Base-by-base conservation (phyloP, 1,284 basidiomycete species). In the Pseudozyma flocculosa region DNA sequence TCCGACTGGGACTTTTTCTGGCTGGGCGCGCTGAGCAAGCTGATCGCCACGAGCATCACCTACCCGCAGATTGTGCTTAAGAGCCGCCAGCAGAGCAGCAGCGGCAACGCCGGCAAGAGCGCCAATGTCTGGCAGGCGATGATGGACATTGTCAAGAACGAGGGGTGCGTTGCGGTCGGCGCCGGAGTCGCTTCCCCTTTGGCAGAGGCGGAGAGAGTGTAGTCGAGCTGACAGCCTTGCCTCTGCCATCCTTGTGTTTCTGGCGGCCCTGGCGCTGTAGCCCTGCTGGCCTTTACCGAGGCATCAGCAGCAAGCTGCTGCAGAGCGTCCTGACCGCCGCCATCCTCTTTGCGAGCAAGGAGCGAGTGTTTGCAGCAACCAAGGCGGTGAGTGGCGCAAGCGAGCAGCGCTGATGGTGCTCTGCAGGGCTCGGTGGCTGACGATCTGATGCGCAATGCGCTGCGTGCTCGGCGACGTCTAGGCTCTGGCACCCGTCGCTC, bases 61-160 rank as follows among this genome's bases (percentile, higher is more conserved):
- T 78, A 78, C 48, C 75, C 75, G 5, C 75, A 78, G 56, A 76
- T 78, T 44, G 73, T 78, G 13, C 70, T 78, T 62, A 78, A 78
- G 73, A 69, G 67, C 45, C 61, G 75, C 23, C 75, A 75, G 50
- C 75, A 78, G 48, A 64, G 65, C 14, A 69, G 72, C 22, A 61
- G 56, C 44, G 65, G 46, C 53, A 70, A 68, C 24, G 48, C 40
- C 23, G 52, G 60, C 19, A 61, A 67, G 18, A 61, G 54, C 48
- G 57, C 53, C 41, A 77, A 77, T 56, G 70, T 77, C 46, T 73
- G 68, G 72, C 69, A 61, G 36, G 75, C 73, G 41, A 77, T 77
- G 75, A 70, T 68, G 45, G 75, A 77, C 37, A 71, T 77, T 48
- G 66, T 77, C 9, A 54, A 74, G 39, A 45, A 52, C 32, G 75